Conservation (phyloP, 495 filamentous ascomycete species). For the Aspergillus kassunensis region DNA sequence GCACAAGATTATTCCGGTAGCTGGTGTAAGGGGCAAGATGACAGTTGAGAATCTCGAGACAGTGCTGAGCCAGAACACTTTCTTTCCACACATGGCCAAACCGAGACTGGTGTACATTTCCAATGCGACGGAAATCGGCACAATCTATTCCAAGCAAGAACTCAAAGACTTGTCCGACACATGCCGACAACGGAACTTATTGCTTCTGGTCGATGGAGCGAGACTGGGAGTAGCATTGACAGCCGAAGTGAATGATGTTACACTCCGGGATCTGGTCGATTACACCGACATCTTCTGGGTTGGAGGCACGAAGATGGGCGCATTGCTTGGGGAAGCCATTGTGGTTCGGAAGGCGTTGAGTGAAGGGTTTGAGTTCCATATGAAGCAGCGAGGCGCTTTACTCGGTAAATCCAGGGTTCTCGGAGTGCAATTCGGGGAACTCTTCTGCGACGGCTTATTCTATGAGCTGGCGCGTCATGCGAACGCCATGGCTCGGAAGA, state of each 20-base stretch:
- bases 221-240: slow-evolving; percentile 37
- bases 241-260: slow-evolving; percentile 31
- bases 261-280: slow-evolving; percentile 35
- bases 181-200: slow-evolving; percentile 31
- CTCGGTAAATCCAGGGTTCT: slow-evolving; percentile 41
- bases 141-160: slow-evolving; percentile 37
- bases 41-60: slow-evolving; percentile 32
- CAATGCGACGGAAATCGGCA: slow-evolving; percentile 42
- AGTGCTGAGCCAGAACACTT: slow-evolving; percentile 34
- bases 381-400: slow-evolving; percentile 44
- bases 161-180: slow-evolving; percentile 27
- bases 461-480: slow-evolving; percentile 39
- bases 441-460: slow-evolving; percentile 37
- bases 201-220: slow-evolving; percentile 42
- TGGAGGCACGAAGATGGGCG: slow-evolving; percentile 43
- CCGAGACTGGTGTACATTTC: slow-evolving; percentile 42
- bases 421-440: slow-evolving; percentile 42
- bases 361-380: slow-evolving; percentile 40
- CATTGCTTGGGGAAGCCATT: slow-evolving; percentile 41
- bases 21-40: slow-evolving; percentile 39
- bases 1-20: slow-evolving; percentile 42
- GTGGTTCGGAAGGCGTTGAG: slow-evolving; percentile 31
- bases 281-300: slow-evolving; percentile 45
- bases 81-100: slow-evolving; percentile 44
- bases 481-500: slow-evolving; percentile 35